Evolutionary conservation across 2,329 filamentous ascomycete species (phyloP).

Genomic region (Alternaria ethzedia): DNA sequence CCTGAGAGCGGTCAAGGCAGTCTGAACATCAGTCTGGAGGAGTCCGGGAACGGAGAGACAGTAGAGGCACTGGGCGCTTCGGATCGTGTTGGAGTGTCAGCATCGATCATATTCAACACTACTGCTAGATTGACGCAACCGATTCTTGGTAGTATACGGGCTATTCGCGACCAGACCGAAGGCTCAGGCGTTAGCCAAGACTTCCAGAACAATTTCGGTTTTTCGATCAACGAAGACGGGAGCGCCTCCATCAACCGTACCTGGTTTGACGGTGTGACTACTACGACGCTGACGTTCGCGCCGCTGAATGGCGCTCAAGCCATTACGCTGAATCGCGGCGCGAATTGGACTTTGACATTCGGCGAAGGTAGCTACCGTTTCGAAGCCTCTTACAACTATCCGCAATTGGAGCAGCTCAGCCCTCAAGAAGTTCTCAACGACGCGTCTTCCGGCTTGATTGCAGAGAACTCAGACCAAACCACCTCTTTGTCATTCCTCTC

Average conservation of each 20-base stretch:
- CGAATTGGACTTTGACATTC: slow-evolving; percentile 55
- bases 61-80: slow-evolving; percentile 56
- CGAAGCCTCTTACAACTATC: slow-evolving; percentile 66
- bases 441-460: slow-evolving; percentile 55
- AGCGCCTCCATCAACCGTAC: slow-evolving; percentile 59
- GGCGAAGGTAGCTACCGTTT: slow-evolving; percentile 63
- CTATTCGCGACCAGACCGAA: slow-evolving; percentile 68
- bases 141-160: slow-evolving; percentile 67
- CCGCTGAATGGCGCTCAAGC: slow-evolving; percentile 30
- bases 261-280: slow-evolving; percentile 69
- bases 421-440: slow-evolving; percentile 59
- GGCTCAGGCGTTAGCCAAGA: slow-evolving; percentile 59
- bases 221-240: slow-evolving; percentile 49
- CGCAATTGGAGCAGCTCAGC: slow-evolving; percentile 63
- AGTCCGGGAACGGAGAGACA: slow-evolving; percentile 53
- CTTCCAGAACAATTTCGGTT: slow-evolving; percentile 62
- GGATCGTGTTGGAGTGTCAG: slow-evolving; percentile 59
- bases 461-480: slow-evolving; percentile 55
- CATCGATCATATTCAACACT: slow-evolving; percentile 63
- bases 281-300: slow-evolving; percentile 59
- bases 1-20: slow-evolving; percentile 62
- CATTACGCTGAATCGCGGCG: slow-evolving; percentile 13
- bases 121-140: slow-evolving; percentile 63
- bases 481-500: slow-evolving; percentile 68
- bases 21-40: slow-evolving; percentile 61